Evolutionary conservation across 352 stramenopile species (phyloP), one percentile per base, ranked within the genome.

Genomic region (Peronospora farinosa): DNA sequence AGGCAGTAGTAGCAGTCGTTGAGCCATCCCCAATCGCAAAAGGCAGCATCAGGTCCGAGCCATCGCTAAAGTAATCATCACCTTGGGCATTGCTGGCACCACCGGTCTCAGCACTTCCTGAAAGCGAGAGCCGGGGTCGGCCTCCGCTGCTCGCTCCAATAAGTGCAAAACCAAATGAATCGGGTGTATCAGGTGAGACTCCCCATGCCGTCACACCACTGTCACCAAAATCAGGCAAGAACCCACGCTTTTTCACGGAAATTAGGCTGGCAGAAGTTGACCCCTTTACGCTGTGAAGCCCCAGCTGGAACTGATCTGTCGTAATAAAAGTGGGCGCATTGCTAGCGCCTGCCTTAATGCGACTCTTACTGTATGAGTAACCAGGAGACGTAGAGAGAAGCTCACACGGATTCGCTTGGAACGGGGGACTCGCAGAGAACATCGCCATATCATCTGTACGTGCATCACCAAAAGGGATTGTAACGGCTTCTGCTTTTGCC

Each of bases 291-390:
- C 51, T 44, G 2, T 64, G 52, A 2, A 70, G 47, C 11, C 68
- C 53, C 5, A 65, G 40, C 23, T 80, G 69, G 17, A 68, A 72
- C 30, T 70, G 56, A 28, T 86, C 74, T 0, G 73, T 89, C 10
- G 75, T 86, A 15, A 74, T 54, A 38, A 87, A 82, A 10, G 74
- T 82, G 5, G 73, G 73, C 7, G 71, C 35, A 23, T 57, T 74
- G 16, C 75, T 72, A 5, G 67, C 63, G 33, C 65, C 51, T 16
- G 74, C 72, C 36, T 56, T 50, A 41, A 78, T 60, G 35, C 72
- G 85, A 25, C 83, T 80, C 54, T 84, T 90, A 52, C 65, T 84
- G 59, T 86, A 83, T 10, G 70, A 82, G 49, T 88, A 88, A 0
- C 72, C 79, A 23, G 79, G 79, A 3, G 79, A 88, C 2, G 75